Percentiles rank a stretch among this genome's conserved stretches.
phyloP scores from a whole-genome alignment of 2,329 filamentous ascomycete genomes.

The Atkinsonella hypoxylon region DNA sequence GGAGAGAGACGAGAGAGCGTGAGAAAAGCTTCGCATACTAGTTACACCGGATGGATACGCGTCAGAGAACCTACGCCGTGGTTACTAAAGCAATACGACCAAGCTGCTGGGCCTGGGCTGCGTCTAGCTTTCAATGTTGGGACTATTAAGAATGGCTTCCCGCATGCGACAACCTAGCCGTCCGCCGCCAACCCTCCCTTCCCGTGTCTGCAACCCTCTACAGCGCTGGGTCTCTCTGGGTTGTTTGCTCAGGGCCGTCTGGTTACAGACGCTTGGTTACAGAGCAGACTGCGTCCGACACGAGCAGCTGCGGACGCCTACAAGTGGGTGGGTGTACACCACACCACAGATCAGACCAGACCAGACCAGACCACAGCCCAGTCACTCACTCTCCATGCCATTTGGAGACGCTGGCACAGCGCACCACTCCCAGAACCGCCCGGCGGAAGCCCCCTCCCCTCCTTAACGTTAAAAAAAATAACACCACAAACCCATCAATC shows the following conservation, averaged over 20 bases:
- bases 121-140: neutral
- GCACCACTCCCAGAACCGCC: neutral
- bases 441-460: neutral
- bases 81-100: neutral
- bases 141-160: neutral
- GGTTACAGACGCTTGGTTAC: no score
- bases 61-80: no score
- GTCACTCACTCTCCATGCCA: neutral
- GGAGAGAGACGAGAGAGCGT: neutral
- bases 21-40: no score
- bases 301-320: no score
- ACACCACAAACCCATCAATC: neutral
- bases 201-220: neutral
- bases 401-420: neutral
- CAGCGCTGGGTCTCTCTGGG: neutral
- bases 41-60: no score
- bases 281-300: no score
- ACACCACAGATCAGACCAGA: no score
- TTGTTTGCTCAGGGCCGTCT: neutral
- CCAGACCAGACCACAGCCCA: no score
- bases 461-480: conserved; percentile 3
- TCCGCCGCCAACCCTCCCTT: neutral
- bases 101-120: neutral
- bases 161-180: neutral
- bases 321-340: no score